A percentile compares a stretch with the other conserved stretches of the same genome.
phyloP scores from a whole-genome alignment of 805 yeast genomes.

The Saccharomycopsis babjevae region DNA sequence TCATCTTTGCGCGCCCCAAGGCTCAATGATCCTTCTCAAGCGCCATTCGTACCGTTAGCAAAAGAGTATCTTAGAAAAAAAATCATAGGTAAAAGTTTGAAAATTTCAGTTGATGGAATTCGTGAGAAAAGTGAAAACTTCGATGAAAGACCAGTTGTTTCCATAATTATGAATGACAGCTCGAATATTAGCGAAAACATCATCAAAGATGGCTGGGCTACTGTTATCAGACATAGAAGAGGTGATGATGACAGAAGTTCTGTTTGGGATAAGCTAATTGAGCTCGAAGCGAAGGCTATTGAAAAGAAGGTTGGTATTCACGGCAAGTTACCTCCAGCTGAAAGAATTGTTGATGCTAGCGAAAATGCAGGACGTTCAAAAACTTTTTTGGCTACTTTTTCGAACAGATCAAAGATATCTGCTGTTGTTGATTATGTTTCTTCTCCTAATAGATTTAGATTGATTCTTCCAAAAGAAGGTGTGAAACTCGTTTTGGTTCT shows the following conservation, averaged over 20 bases:
- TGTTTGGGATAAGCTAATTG: slow-evolving; percentile 69
- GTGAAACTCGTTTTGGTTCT: slow-evolving; percentile 57
- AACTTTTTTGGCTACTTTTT: slow-evolving; percentile 60
- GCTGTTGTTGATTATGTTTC: slow-evolving; percentile 67
- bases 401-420: slow-evolving; percentile 50
- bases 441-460: slow-evolving; percentile 56
- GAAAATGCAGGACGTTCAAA: slow-evolving; percentile 64
- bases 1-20: slow-evolving; percentile 73
- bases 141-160: slow-evolving; percentile 59
- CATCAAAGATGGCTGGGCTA: slow-evolving; percentile 59
- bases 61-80: slow-evolving; percentile 62
- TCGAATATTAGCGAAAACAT: slow-evolving; percentile 51
- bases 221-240: slow-evolving; percentile 70
- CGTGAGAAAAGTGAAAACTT: slow-evolving; percentile 50
- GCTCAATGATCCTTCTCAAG: slow-evolving; percentile 43
- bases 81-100: slow-evolving; percentile 62
- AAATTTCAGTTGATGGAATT: slow-evolving; percentile 49
- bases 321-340: slow-evolving; percentile 45
- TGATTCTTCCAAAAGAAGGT: slow-evolving; percentile 63
- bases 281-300: slow-evolving; percentile 52
- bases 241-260: slow-evolving; percentile 61
- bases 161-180: slow-evolving; percentile 41
- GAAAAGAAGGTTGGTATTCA: slow-evolving; percentile 52
- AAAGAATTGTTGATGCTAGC: slow-evolving; percentile 68
- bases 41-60: slow-evolving; percentile 53